Percentiles rank a stretch among this genome's conserved stretches.
Conservation (phyloP, 2,329 filamentous ascomycete species). For the Pyrenophora teres region DNA sequence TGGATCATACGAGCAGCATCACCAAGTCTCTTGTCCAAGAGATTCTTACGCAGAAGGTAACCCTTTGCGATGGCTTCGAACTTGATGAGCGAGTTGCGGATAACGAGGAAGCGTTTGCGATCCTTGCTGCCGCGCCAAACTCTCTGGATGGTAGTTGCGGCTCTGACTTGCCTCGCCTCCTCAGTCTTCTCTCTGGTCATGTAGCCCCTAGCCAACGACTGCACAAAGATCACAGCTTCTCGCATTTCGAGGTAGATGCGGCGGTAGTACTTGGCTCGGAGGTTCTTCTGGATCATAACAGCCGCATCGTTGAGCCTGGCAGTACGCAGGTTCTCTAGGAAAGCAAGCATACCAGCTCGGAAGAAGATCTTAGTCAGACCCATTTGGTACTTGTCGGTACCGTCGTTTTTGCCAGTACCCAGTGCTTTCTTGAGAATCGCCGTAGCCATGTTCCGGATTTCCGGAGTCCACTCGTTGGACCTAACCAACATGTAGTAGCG, state of each 20-base stretch:
- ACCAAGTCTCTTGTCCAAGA: conserved; percentile 90
- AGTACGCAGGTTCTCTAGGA: conserved; percentile 92
- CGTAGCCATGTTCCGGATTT: conserved; percentile 93
- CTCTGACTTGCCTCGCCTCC: conserved; percentile 79
- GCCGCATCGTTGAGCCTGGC: conserved; percentile 89
- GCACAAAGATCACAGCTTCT: conserved; percentile 77
- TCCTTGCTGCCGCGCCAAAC: conserved; percentile 94
- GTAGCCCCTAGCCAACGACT: conserved; percentile 77
- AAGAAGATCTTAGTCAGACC: conserved; percentile 99
- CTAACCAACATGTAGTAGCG: conserved; percentile 98
- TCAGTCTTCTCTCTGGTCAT: conserved; percentile 77
- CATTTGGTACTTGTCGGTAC: conserved; percentile 93
- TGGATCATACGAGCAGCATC: conserved; percentile 92
- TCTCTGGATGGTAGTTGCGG: conserved; percentile 91
- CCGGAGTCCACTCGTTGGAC: conserved; percentile 86
- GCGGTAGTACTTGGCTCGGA: conserved; percentile 93
- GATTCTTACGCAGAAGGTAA: conserved; percentile 85
- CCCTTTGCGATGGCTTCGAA: conserved; percentile 92
- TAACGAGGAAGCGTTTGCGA: conserved; percentile 75
- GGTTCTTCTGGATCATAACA: conserved; percentile 98
- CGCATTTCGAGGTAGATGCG: conserved; percentile 87
- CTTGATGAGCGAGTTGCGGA: conserved; percentile 81
- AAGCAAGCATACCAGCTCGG: conserved; percentile 97
- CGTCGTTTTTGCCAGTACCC: conserved; percentile 64
- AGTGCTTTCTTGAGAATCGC: conserved; percentile 88